Percentiles rank a stretch among this genome's conserved stretches.
Evolutionary conservation across 2,329 filamentous ascomycete genomes (phyloP).

Genomic region (Helotiales sp.): DNA sequence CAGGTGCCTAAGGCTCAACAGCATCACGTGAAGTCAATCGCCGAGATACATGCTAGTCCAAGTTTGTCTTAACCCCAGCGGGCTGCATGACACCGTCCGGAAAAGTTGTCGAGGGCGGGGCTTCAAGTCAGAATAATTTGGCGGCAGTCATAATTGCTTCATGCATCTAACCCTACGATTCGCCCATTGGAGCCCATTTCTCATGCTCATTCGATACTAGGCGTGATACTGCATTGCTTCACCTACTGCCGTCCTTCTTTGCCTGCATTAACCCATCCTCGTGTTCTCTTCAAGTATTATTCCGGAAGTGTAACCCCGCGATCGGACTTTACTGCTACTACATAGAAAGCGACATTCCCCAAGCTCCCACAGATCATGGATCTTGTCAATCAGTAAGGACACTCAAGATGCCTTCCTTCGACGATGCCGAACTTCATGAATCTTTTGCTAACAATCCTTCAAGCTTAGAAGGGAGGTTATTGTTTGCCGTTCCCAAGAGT

Average conservation of each 20-base stretch:
- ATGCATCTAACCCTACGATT: slow-evolving; percentile 7
- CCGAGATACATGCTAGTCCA: no score
- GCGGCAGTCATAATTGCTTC: not conserved
- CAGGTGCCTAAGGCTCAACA: no score
- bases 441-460: slow-evolving; percentile 38
- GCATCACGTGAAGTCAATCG: not conserved
- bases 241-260: not conserved
- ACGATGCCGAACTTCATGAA: slow-evolving; percentile 41
- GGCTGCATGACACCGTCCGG: not conserved
- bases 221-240: slow-evolving; percentile 9
- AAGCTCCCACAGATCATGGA: slow-evolving; percentile 46
- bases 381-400: slow-evolving; percentile 58
- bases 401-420: slow-evolving; percentile 21
- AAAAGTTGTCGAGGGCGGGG: no score
- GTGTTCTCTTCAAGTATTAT: not conserved
- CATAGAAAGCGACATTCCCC: slow-evolving; percentile 15
- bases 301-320: slow-evolving; percentile 12
- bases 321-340: slow-evolving; percentile 11
- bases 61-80: not conserved
- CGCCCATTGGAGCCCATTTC: not conserved
- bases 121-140: no score
- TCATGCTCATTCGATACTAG: slow-evolving; percentile 6
- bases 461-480: slow-evolving; percentile 86
- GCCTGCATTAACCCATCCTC: not conserved
- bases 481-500: slow-evolving; percentile 99